Conservation (phyloP, 1,284 basidiomycete species). For the Cryptococcus sp. region DNA sequence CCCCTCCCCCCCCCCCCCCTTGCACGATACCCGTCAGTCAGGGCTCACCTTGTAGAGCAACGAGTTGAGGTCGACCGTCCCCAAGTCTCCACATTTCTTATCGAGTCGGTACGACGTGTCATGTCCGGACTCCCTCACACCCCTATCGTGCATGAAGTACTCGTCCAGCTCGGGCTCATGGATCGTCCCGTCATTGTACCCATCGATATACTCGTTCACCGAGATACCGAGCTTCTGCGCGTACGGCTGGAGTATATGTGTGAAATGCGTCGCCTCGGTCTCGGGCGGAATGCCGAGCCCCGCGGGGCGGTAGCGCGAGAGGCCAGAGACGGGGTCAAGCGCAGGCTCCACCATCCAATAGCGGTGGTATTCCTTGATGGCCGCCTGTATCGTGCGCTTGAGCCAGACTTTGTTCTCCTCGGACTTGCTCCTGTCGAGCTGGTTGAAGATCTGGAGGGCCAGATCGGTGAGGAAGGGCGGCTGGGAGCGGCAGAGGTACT, state of each 20-base stretch:
- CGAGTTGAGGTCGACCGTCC: slow-evolving; percentile 92
- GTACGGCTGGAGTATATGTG: slow-evolving; percentile 91
- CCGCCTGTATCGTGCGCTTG: slow-evolving; percentile 89
- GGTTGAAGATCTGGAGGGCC: slow-evolving; percentile 95
- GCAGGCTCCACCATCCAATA: slow-evolving; percentile 94
- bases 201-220: slow-evolving; percentile 95
- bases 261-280: slow-evolving; percentile 97
- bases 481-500: slow-evolving; percentile 94
- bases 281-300: slow-evolving; percentile 97
- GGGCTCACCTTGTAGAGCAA: slow-evolving; percentile 61
- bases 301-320: slow-evolving; percentile 88
- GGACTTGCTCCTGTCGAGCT: slow-evolving; percentile 79
- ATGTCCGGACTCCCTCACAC: slow-evolving; percentile 91
- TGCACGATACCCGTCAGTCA: too few species aligned
- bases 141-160: slow-evolving; percentile 95
- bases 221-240: slow-evolving; percentile 89
- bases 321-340: slow-evolving; percentile 85
- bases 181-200: slow-evolving; percentile 82
- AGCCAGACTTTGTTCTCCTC: slow-evolving; percentile 85
- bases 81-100: slow-evolving; percentile 87
- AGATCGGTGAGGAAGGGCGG: slow-evolving; percentile 98
- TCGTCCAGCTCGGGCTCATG: slow-evolving; percentile 88
- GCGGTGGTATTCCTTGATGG: slow-evolving; percentile 98
- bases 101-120: slow-evolving; percentile 98
- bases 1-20: too few species aligned